These are phyloP conservation scores for Centrapalus pauciflorus DNA, from an alignment of 129 eudicot species.

Conservation along the genomic window DNA sequence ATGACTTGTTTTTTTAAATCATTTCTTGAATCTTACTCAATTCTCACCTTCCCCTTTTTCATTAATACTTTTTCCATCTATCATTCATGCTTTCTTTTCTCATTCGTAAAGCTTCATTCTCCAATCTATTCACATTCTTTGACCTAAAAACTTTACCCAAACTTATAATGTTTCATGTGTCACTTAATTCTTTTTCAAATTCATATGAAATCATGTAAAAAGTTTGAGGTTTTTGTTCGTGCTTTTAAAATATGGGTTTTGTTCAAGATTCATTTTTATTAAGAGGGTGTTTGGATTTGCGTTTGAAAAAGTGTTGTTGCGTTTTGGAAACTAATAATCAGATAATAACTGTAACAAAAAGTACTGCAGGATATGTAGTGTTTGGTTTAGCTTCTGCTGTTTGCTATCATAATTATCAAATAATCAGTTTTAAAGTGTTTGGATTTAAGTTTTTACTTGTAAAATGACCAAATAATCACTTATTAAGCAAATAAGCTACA, in stretches of 20 bases:
- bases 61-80: slow-evolving; percentile 21
- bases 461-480: no score
- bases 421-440: no score
- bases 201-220: slow-evolving; percentile 15
- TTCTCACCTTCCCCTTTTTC: slow-evolving; percentile 13
- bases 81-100: slow-evolving; percentile 51
- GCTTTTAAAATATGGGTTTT: slow-evolving; percentile 20
- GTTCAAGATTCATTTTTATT: background rate
- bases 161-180: background rate
- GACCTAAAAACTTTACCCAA: slow-evolving; percentile 8
- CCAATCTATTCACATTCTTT: slow-evolving; percentile 13
- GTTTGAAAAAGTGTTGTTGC: no score
- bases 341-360: no score
- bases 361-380: no score
- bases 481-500: no score
- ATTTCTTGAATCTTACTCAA: slow-evolving; percentile 61
- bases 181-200: background rate
- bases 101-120: slow-evolving; percentile 43
- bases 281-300: no score
- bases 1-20: slow-evolving; percentile 8
- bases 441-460: no score
- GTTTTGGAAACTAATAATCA: no score
- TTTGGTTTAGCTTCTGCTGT: no score
- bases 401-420: no score
- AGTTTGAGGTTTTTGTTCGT: background rate